Base-by-base conservation (phyloP, 371 early-diverging fungal species). In the Fennellomyces sp. region DNA sequence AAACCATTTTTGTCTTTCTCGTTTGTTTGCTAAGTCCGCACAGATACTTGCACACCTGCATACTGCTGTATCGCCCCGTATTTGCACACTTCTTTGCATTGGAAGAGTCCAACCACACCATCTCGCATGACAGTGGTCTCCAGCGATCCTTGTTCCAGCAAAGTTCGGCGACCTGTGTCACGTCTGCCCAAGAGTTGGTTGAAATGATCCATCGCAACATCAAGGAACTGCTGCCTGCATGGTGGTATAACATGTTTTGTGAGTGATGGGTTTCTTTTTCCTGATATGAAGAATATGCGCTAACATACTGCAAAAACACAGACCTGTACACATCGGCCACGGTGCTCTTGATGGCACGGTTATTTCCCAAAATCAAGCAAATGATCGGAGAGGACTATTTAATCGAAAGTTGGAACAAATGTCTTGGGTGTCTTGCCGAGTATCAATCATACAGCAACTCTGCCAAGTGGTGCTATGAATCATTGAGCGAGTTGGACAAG, bases 191-290 rank as follows among this genome's bases (percentile, higher is more conserved):
- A 31, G 61, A 68, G 30, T 52, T 68, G n/a, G 60, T 68, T 15
- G 64, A 68, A 7, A 56, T 64, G 36, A 68, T 64, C 11, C 57
- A 60, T 60, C 56, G 47, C 28, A 68, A 64, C 26, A 64, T 60
- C 23, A 49, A 52, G 15, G 61, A 56, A 13, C 54, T 60, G 23
- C 53, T 68, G 30, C 68, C 68, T 27, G 60, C 68, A 11, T 68
- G 68, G 68, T 64, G 64, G 68, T 68, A 68, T 51, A 68, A 64
- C 42, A 61, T 64, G 36, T 68, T 68, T 39, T 68, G 68, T 68
- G 56, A 45, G 68, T 39, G 3, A n/a, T 28, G 15, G 12, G 19
- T 17, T 3, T 26, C 17, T 19, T 11, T 23, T 12, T 33, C 30
- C 5, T n/a, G 15, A 7, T 26, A 19, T 5, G 12, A 11, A 21